These are phyloP conservation scores for Ophiostoma angusticollis DNA, from an alignment of 2,329 filamentous ascomycete genomes.

Conservation along the genomic window DNA sequence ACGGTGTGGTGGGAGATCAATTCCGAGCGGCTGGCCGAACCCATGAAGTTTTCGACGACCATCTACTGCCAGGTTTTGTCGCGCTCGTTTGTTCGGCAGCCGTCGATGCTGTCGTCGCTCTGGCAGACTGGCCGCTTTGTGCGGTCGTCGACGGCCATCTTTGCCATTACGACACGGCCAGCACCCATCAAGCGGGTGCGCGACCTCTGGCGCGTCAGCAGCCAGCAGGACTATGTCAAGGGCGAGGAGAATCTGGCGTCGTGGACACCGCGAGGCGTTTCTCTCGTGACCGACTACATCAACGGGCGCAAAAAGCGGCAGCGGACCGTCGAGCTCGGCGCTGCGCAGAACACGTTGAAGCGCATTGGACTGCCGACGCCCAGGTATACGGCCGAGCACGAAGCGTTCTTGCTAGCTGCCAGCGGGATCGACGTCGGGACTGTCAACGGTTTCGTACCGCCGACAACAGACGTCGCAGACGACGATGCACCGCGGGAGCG, in stretches of 20 bases:
- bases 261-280: constrained; percentile 84
- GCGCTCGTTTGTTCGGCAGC: constrained; percentile 70
- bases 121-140: constrained; percentile 79
- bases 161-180: constrained; percentile 74
- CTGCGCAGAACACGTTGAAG: constrained; percentile 52
- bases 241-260: constrained; percentile 76
- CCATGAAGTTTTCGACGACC: constrained; percentile 76
- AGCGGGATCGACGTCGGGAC: constrained; percentile 20
- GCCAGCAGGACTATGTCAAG: constrained; percentile 88
- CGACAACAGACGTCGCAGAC: too few species aligned
- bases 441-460: too few species aligned
- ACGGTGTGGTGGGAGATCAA: constrained; percentile 74
- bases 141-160: constrained; percentile 75
- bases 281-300: constrained; percentile 80
- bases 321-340: constrained; percentile 68
- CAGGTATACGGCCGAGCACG: constrained; percentile 3
- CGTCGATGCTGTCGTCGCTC: constrained; percentile 74
- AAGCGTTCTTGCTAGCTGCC: constrained; percentile 12
- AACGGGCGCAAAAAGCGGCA: constrained; percentile 57
- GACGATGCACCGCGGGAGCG: constrained; percentile 18
- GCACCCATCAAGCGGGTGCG: constrained; percentile 82
- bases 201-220: constrained; percentile 94
- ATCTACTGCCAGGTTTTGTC: constrained; percentile 74
- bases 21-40: constrained; percentile 66
- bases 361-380: constrained; percentile 40